phyloP scores from a whole-genome alignment of 179 eudicot species.

The Carnegiea gigantea region DNA sequence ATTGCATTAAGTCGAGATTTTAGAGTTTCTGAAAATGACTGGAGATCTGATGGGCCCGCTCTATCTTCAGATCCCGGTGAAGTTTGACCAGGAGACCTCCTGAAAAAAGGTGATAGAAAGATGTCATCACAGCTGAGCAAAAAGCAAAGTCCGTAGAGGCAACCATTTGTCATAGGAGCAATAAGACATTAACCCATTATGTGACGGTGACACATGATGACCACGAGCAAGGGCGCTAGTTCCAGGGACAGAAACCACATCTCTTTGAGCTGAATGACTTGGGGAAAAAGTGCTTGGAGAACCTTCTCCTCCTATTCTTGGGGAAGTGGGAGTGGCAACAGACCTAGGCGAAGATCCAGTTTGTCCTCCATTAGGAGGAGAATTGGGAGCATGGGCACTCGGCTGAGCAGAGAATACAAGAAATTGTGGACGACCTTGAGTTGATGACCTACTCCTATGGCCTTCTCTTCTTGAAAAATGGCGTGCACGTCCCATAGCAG shows the following conservation, averaged over 20 bases:
- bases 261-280: slow-evolving; percentile 25
- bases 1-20: slow-evolving; percentile 75
- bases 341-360: slow-evolving; percentile 40
- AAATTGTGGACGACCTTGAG: slow-evolving; percentile 69
- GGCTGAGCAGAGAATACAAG: slow-evolving; percentile 63
- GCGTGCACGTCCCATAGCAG: slow-evolving; percentile 89
- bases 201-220: slow-evolving; percentile 50
- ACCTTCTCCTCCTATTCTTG: slow-evolving; percentile 44
- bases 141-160: neutral
- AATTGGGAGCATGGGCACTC: slow-evolving; percentile 45
- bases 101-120: slow-evolving; percentile 15
- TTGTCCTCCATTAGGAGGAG: slow-evolving; percentile 44
- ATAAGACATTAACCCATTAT: slow-evolving; percentile 44
- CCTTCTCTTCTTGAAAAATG: slow-evolving; percentile 79
- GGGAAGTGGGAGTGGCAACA: slow-evolving; percentile 38
- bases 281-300: slow-evolving; percentile 36
- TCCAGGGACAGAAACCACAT: slow-evolving; percentile 53
- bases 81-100: slow-evolving; percentile 55
- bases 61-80: slow-evolving; percentile 57
- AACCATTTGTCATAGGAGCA: neutral
- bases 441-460: slow-evolving; percentile 63
- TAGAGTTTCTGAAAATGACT: slow-evolving; percentile 73
- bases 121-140: neutral
- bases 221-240: slow-evolving; percentile 37
- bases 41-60: slow-evolving; percentile 82